Conservation (phyloP, 192 early-diverging fungal genomes). For the Pilaira anomala region DNA sequence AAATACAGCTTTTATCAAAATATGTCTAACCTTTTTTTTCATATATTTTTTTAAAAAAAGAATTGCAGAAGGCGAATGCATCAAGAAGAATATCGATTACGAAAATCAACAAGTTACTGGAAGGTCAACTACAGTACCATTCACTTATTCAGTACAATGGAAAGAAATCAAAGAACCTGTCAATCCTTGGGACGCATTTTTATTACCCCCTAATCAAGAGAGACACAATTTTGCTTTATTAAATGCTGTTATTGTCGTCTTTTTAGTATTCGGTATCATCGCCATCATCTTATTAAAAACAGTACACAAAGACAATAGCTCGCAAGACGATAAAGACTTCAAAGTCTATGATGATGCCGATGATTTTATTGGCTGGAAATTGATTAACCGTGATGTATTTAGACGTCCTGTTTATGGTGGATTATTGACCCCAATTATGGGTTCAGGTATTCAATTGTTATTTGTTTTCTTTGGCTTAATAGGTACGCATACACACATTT, state of each 20-base stretch:
- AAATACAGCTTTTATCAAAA: neutral
- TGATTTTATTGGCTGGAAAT: constrained; percentile 72
- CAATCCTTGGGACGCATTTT: constrained; percentile 65
- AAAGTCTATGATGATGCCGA: constrained; percentile 41
- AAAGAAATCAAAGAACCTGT: constrained; percentile 53
- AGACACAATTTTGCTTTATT: constrained; percentile 69
- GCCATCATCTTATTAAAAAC: constrained; percentile 67
- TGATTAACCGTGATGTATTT: constrained; percentile 78
- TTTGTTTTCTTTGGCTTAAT: constrained; percentile 50
- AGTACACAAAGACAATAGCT: constrained; percentile 54
- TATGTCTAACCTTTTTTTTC: neutral
- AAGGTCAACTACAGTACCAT: constrained; percentile 45
- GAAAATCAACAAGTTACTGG: constrained; percentile 35
- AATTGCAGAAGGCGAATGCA: constrained; percentile 16
- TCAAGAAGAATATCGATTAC: constrained; percentile 28
- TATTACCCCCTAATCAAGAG: constrained; percentile 45
- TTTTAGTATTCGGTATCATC: constrained; percentile 65
- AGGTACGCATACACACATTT: constrained; percentile 1
- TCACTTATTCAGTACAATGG: constrained; percentile 73
- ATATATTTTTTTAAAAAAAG: neutral
- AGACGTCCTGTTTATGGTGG: constrained; percentile 61
- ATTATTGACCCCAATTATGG: constrained; percentile 65
- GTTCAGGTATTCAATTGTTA: constrained; percentile 69
- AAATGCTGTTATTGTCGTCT: constrained; percentile 63
- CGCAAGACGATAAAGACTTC: constrained; percentile 44